Base-by-base conservation (phyloP, 345 rosid species). In the Heritiera fomes region DNA sequence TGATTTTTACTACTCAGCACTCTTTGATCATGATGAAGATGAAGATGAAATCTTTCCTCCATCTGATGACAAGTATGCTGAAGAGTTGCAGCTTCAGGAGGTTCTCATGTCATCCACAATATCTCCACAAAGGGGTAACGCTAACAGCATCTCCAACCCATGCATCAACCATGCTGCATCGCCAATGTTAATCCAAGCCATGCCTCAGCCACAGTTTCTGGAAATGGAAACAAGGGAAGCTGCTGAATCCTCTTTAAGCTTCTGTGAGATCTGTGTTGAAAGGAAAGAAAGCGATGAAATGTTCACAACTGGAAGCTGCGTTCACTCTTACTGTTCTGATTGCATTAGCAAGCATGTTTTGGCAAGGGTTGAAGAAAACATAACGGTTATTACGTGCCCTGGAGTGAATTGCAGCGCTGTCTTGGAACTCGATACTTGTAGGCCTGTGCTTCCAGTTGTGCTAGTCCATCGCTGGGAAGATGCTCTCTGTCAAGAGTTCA, bases 241-340 rank as follows among this genome's bases (percentile, higher is more conserved):
- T 11, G 81, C 67, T 2, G 86, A 87, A 32, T 83, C 91, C n/a
- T 85, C 87, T 8, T 64, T 53, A 55, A 79, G 79, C 7, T 82
- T 87, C 64, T 92, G 94, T 38, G 89, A 84, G 60, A 94, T 94
- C 12, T 94, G 95, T 23, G 85, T 71, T 23, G 93, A 92, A 55
- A 82, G 75, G 6, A 90, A 87, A 75, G 88, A 85, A 43, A 52
- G 1, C 0, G 81, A 82, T 2, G 77, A 87, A 30, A 87, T 91
- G 84, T 86, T 90, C 85, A 74, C 55, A 23, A 77, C 73, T 7
- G 75, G 71, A n/a, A 74, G 56, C 1, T 92, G 98, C 11, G n/a
- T 66, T 32, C 98, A 94, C 74, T 75, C 86, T 0, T 89, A 75
- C 69, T 94, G 98, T 80, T 66, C 77, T 32, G 89, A 78, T 5